phyloP scores from a whole-genome alignment of 805 yeast species.

The Candida multigemmis region DNA sequence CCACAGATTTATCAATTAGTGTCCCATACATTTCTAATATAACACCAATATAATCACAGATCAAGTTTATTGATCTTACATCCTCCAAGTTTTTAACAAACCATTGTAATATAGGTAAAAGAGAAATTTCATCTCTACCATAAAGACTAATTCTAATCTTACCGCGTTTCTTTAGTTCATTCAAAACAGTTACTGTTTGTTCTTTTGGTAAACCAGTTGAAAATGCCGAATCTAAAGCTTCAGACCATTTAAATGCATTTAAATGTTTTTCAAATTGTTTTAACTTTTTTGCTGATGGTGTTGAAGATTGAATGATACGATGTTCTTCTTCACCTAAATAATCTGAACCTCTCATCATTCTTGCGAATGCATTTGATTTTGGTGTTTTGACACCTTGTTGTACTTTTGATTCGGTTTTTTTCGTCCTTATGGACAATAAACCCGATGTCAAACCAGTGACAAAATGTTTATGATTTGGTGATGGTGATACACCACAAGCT shows the following conservation, averaged over 20 bases:
- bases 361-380: conserved; percentile 57
- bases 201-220: conserved; percentile 72
- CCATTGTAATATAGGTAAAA: conserved; percentile 87
- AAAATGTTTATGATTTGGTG: conserved; percentile 60
- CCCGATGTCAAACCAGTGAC: conserved; percentile 92
- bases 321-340: conserved; percentile 87
- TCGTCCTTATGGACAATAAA: conserved; percentile 77
- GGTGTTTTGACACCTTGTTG: conserved; percentile 36
- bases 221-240: conserved; percentile 85
- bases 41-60: conserved; percentile 61
- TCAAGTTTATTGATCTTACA: conserved; percentile 54
- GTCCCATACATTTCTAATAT: conserved; percentile 68
- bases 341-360: conserved; percentile 86
- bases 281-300: conserved; percentile 48
- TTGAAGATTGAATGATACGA: conserved; percentile 50
- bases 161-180: conserved; percentile 82
- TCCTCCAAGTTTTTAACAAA: conserved; percentile 70
- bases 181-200: conserved; percentile 70
- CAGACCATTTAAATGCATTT: conserved; percentile 85
- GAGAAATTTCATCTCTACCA: conserved; percentile 75
- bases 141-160: conserved; percentile 74
- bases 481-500: conserved; percentile 84
- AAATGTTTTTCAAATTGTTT: conserved; percentile 77
- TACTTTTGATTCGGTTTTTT: conserved; percentile 57
- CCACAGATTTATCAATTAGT: conserved; percentile 65